phyloP scores from a whole-genome alignment of 225 moss, liverwort and hornwort genomes.

The Takakia lepidozioides region DNA sequence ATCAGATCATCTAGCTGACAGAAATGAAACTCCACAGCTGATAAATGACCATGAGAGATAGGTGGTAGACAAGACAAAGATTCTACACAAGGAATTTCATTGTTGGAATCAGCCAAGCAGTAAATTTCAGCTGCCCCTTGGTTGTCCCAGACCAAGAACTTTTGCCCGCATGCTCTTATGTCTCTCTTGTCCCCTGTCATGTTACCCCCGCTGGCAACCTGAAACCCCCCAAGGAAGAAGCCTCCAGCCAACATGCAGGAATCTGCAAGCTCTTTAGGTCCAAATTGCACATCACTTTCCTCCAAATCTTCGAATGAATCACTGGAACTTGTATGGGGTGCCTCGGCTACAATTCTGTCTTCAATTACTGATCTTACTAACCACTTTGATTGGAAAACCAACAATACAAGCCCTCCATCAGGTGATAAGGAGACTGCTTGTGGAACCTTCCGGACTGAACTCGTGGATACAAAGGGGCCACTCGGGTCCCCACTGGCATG shows the following conservation, averaged over 20 bases:
- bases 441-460: not conserved
- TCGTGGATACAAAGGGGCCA: too few species aligned
- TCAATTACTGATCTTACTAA: conserved; percentile 7
- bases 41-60: not conserved
- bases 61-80: not conserved
- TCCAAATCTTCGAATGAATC: not conserved
- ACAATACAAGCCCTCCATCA: conserved; percentile 3
- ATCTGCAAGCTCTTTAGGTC: conserved; percentile 1
- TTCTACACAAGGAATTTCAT: not conserved
- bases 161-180: not conserved
- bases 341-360: conserved; percentile 1
- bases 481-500: not conserved
- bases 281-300: not conserved
- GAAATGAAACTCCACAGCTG: not conserved
- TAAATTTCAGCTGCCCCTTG: conserved; percentile 7
- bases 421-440: conserved; percentile 6
- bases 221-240: not conserved
- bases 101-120: not conserved
- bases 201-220: too few species aligned
- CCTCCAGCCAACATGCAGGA: conserved; percentile 3
- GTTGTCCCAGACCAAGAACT: conserved; percentile 7
- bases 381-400: conserved; percentile 10
- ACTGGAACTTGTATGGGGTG: not conserved
- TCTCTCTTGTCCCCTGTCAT: not conserved
- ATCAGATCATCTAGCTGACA: not conserved